A percentile compares a stretch with the other conserved stretches of the same genome.
Conservation (phyloP, 1,139 yeast species). For the Hyphopichia fennica region DNA sequence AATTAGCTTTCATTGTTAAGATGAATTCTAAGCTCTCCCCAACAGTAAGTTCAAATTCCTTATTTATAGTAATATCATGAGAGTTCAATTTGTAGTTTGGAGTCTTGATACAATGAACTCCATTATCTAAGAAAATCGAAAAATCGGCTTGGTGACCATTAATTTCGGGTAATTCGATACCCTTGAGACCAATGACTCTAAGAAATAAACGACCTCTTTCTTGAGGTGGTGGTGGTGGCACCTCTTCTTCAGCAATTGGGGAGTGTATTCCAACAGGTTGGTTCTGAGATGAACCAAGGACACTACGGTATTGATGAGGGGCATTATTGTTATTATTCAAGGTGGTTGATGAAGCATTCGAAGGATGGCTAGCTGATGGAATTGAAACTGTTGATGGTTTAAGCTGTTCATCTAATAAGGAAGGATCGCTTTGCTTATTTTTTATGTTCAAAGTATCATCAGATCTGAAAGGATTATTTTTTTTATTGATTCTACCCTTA, state of each 20-base stretch:
- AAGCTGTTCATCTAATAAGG: conserved; percentile 8
- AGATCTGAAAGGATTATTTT: conserved; percentile 12
- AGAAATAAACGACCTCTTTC: conserved; percentile 79
- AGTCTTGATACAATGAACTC: conserved; percentile 82
- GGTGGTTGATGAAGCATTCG: conserved; percentile 17
- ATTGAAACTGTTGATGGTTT: conserved; percentile 30
- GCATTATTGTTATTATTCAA: conserved; percentile 9
- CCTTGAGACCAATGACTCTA: conserved; percentile 58
- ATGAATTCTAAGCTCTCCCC: conserved; percentile 65
- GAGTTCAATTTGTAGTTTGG: conserved; percentile 53
- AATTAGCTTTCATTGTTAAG: conserved; percentile 70
- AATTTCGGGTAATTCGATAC: conserved; percentile 58
- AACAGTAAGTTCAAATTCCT: conserved; percentile 84
- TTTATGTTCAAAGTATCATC: conserved; percentile 25
- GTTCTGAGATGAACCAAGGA: background rate
- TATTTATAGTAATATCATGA: conserved; percentile 52
- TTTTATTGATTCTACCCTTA: background rate
- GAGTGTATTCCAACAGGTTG: background rate
- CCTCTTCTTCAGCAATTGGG: background rate
- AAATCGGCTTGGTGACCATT: conserved; percentile 59
- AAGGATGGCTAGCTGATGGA: conserved; percentile 22
- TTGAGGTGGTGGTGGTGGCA: conserved; percentile 1
- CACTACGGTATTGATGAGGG: conserved; percentile 6
- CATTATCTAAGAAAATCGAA: conserved; percentile 80
- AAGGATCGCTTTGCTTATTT: conserved; percentile 15